Percentiles rank a stretch among this genome's conserved stretches.
Conservation (phyloP, 2,329 filamentous ascomycete genomes). For the Sphaerulina populicola region DNA sequence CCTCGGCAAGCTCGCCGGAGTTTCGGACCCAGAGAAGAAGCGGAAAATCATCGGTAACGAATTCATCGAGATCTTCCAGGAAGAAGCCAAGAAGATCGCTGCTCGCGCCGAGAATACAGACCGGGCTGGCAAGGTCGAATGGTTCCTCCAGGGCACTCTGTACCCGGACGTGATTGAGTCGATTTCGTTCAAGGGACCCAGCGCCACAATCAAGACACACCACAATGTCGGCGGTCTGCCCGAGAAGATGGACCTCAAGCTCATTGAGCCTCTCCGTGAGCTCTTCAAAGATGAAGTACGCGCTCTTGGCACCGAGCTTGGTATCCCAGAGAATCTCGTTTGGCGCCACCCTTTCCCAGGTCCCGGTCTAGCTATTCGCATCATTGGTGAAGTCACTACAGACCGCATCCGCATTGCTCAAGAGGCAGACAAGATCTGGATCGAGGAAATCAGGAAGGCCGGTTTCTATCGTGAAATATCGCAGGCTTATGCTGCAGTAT, state of each 20-base stretch:
- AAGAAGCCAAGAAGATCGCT: conserved; percentile 67
- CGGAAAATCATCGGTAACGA: conserved; percentile 80
- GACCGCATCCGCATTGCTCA: conserved; percentile 71
- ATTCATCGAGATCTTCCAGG: conserved; percentile 77
- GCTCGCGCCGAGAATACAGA: conserved; percentile 58
- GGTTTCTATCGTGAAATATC: conserved; percentile 65
- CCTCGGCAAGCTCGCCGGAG: conserved; percentile 64
- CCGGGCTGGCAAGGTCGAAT: conserved; percentile 68
- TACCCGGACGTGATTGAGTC: conserved; percentile 67
- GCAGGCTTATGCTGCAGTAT: conserved; percentile 62
- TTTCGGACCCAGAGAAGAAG: conserved; percentile 73
- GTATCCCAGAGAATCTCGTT: conserved; percentile 65
- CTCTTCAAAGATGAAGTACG: conserved; percentile 81
- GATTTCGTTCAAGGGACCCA: conserved; percentile 65
- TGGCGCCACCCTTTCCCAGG: conserved; percentile 73
- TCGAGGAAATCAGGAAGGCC: conserved; percentile 62
- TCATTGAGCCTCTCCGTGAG: conserved; percentile 70
- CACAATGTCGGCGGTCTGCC: conserved; percentile 65
- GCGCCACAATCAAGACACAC: conserved; percentile 65
- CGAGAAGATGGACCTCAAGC: conserved; percentile 54
- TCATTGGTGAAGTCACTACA: conserved; percentile 74
- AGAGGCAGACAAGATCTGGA: conserved; percentile 71
- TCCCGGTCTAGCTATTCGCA: conserved; percentile 66
- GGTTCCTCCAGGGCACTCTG: conserved; percentile 78
- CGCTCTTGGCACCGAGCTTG: conserved; percentile 58